Base-by-base conservation (phyloP, 2,329 filamentous ascomycete genomes). In the Fusarium pseudoanthophilum region DNA sequence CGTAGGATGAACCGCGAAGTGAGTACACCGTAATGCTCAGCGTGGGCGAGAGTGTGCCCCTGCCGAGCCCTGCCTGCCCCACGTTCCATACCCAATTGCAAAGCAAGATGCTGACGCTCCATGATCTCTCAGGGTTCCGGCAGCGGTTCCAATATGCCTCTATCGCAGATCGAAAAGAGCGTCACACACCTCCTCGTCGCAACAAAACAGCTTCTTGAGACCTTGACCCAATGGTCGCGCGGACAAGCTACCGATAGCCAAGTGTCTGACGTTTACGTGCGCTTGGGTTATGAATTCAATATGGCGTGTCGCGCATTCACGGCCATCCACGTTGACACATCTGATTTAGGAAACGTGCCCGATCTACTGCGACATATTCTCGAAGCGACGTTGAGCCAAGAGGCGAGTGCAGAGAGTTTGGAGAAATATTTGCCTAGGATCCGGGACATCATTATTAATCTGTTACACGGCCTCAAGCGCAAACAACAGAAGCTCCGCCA, bases 121-220 rank as follows among this genome's bases (percentile, higher is more conserved):
- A 39, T 66, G 45, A 53, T 62, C 64, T 71, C 77, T 80, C 75
- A 83, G 79, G 79, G 80, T 63, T 84, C 84, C 79, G 93, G 92
- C 59, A 79, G 81, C 86, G 90, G 83, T 85, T 91, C 85, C 86
- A 93, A 86, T 87, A 94, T 89, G 79, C 88, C 89, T 76, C 89
- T 99, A 75, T 98, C 95, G 59, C 95, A 97, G 83, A 99, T 99
- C 83, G 96, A 99, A 86, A 98, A 98, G 86, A 98, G 95, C 81
- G 96, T 99, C 73, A 98, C 95, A 16, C 96, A 99, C 81, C 92
- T 99, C 49, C 91, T 99, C 40, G 95, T 99, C 75, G 96, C 96
- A 40, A 99, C 96, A 39, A 99, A 99, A 82, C 95, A 98, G 83
- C 91, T 99, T 5, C 92, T 99, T 71, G 96, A 99, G 85, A 99